phyloP scores from a whole-genome alignment of 1,284 basidiomycete genomes.

The Puccinia novopanici region DNA sequence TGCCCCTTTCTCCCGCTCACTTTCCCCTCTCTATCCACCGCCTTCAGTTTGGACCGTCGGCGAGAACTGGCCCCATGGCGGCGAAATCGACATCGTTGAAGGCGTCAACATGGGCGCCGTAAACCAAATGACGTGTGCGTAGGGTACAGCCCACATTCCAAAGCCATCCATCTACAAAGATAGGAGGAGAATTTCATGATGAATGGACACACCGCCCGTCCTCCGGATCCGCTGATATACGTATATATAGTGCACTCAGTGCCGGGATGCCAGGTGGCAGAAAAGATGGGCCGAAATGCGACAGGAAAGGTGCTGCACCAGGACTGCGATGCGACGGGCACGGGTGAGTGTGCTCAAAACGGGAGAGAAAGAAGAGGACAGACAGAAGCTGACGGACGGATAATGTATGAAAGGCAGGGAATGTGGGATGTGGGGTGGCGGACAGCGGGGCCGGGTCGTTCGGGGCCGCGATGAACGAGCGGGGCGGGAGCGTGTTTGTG shows the following conservation, averaged over 20 bases:
- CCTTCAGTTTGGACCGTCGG: slow-evolving; percentile 63
- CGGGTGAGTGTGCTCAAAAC: not conserved
- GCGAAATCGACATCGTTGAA: slow-evolving; percentile 75
- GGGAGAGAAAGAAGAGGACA: not conserved
- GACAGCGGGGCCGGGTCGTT: slow-evolving; percentile 66
- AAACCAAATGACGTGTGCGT: slow-evolving; percentile 38
- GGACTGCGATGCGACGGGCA: slow-evolving; percentile 40
- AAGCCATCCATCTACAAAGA: not conserved
- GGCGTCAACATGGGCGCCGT: slow-evolving; percentile 64
- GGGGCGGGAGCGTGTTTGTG: slow-evolving; percentile 73
- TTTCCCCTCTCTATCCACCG: not conserved
- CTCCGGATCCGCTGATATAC: slow-evolving; percentile 66
- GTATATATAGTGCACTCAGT: slow-evolving; percentile 66
- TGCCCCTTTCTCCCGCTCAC: too few relatives aligned
- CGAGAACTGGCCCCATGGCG: slow-evolving; percentile 69
- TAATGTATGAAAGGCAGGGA: slow-evolving; percentile 58
- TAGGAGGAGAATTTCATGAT: not conserved
- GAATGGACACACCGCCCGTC: slow-evolving; percentile 15
- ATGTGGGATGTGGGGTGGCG: slow-evolving; percentile 70
- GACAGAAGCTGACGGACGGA: not conserved
- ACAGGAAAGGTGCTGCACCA: slow-evolving; percentile 55
- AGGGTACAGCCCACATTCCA: not conserved
- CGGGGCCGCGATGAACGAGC: slow-evolving; percentile 72
- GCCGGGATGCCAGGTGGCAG: slow-evolving; percentile 65
- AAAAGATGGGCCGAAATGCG: slow-evolving; percentile 60